Evolutionary conservation across 139 green algal species (phyloP), one percentile per base, ranked within the genome.

Genomic region (Chlorella sp.): DNA sequence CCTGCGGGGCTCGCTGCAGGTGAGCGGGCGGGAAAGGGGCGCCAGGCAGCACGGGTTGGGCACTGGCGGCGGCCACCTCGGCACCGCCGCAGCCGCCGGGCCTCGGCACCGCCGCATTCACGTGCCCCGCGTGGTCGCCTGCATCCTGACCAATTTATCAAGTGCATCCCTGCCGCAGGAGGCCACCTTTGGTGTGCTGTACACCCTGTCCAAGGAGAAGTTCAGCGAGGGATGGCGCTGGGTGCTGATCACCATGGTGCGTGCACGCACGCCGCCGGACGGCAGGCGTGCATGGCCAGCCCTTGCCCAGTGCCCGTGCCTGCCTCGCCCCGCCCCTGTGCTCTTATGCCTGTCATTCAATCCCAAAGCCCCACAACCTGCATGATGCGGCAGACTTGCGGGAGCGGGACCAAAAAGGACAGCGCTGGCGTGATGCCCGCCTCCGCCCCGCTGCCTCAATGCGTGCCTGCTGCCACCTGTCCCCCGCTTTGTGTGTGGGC

Each of bases 151-250:
- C 71, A 57, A 5, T 57, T 9, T 9, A 57, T 9, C 48, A 5
- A 57, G 48, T 57, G 9, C 5, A 57, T 16, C 48, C 48, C 5
- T 57, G 48, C 5, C 60, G 57, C 83, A 87, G 83, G 83, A 87
- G 83, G 83, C 83, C 36, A 53, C 78, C 19, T 88, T 79, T 80
- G 88, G 88, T 12, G 81, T 85, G 30, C 24, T 91, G 9, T 91
- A 84, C 69, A 91, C 88, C 19, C 88, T 91, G 21, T 84, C 69
- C 48, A 88, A 88, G 68, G 88, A 91, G 71, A 82, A 83, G 66
- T 78, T 81, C 18, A 60, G 64, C 73, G 39, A 83, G 68, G 87
- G 61, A 32, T 84, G 73, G 57, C 77, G 42, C 18, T 81, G 40
- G 9, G 83, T 61, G 32, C 16, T 78, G 5, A 22, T 60, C n/a